phyloP scores from a whole-genome alignment of 306 rosid genomes.

The Glycine tomentella region DNA sequence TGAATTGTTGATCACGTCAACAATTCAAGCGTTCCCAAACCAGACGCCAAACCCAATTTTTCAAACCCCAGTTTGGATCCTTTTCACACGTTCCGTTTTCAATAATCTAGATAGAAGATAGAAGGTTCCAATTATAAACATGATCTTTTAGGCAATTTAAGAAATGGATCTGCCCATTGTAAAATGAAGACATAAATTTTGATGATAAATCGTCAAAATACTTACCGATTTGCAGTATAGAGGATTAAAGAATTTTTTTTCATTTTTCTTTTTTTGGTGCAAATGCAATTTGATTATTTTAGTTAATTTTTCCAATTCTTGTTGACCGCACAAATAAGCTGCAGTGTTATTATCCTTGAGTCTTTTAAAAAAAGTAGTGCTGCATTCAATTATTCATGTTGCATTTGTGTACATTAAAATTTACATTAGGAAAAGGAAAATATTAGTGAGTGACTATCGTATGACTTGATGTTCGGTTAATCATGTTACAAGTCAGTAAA shows the following conservation, averaged over 20 bases:
- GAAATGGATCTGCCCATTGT: no score
- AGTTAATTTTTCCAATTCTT: background rate
- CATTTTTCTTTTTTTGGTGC: background rate
- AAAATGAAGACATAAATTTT: background rate
- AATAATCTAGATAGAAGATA: background rate
- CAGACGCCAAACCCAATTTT: background rate
- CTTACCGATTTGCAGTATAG: background rate
- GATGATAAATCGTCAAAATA: no score
- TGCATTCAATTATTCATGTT: background rate
- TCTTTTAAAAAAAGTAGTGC: background rate
- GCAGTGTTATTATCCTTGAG: background rate
- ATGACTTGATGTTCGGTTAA: background rate
- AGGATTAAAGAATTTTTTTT: no score
- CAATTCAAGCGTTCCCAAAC: constrained; percentile 3
- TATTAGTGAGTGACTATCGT: background rate
- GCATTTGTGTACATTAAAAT: background rate
- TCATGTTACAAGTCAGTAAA: no score
- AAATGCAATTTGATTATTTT: background rate
- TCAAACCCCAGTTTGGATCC: background rate
- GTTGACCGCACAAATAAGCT: background rate
- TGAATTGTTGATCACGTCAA: constrained; percentile 14
- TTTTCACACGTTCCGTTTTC: background rate
- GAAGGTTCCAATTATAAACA: constrained; percentile 12
- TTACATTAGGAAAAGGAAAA: background rate
- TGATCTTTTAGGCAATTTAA: background rate